Base-by-base conservation (phyloP, 2,329 filamentous ascomycete species). In the Lasiodiplodia hormozganensis region DNA sequence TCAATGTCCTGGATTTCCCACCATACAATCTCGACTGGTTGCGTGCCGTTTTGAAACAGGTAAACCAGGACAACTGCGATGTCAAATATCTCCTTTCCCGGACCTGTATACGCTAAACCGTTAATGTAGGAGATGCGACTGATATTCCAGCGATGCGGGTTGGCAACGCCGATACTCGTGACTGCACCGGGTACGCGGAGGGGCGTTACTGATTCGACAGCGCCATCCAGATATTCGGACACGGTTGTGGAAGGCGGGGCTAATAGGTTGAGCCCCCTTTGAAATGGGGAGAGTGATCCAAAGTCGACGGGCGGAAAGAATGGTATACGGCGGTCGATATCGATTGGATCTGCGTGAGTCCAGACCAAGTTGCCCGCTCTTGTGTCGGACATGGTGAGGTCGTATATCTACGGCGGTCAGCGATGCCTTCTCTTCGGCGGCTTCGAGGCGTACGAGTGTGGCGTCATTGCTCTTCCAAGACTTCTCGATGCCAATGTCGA, bases 101-200 rank as follows among this genome's bases (percentile, higher is more conserved):
- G 62, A 4, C 62, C 62, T 11, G 51, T 56, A 21, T 54, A 65
- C 12, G 34, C 51, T 14, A 65, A 28, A 21, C 62, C 62, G 62
- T 65, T 65, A 12, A 65, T 40, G 34, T 56, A 65, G 5, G 62
- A 65, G 51, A 65, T 28, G 21, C 51, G 62, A 6, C 51, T 65
- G 34, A 65, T 54, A n/a, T 65, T 47, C 62, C 62, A 65, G n/a
- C 34, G 34, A 18, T 54, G 52, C 18, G 12, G 2, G 23, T 65
- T 65, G 2, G 62, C 34, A 25, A 65, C 47, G 18, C 62, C 52
- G 34, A 65, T 16, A 8, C 25, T 36, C 12, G n/a, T 25, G 10
- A 31, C 34, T 5, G 40, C n/a, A n/a, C 49, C 62, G 3, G 62
- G 62, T 10, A 65, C 51, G 10, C 52, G 49, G 11, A 56, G 12